These are phyloP conservation scores for Begonia fuchsioides DNA, from an alignment of 306 rosid genomes.

Conservation along the genomic window DNA sequence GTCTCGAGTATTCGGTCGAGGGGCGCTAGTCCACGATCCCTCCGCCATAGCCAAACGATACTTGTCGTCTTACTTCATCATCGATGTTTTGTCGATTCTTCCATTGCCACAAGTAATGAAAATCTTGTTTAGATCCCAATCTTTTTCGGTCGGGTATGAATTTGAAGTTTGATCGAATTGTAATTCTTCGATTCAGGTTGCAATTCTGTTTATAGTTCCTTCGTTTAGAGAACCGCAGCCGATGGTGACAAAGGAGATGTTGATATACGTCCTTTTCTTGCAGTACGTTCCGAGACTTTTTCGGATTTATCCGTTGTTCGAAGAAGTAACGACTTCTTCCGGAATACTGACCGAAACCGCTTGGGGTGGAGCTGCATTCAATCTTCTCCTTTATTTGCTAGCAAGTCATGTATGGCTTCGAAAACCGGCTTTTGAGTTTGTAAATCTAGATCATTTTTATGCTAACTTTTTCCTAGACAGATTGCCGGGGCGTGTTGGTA, in stretches of 20 bases:
- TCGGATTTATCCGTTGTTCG: constrained; percentile 44
- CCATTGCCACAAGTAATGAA: constrained; percentile 80
- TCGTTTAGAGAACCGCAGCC: constrained; percentile 11
- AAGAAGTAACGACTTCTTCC: constrained; percentile 56
- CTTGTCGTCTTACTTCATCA: constrained; percentile 42
- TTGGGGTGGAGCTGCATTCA: constrained; percentile 81
- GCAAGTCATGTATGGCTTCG: constrained; percentile 72
- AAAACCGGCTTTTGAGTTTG: not conserved
- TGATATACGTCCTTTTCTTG: constrained; percentile 27
- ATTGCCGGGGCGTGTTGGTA: constrained; percentile 86
- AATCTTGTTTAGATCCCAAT: too few species aligned
- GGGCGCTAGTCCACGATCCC: constrained; percentile 43
- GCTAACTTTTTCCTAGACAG: constrained; percentile 15
- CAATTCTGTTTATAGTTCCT: constrained; percentile 17
- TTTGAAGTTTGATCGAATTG: not conserved
- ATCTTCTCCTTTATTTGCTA: constrained; percentile 73
- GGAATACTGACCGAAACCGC: constrained; percentile 84
- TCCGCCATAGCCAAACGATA: constrained; percentile 54
- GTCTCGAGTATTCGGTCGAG: constrained; percentile 80
- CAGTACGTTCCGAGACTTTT: constrained; percentile 62
- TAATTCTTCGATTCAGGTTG: not conserved
- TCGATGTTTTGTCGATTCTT: constrained; percentile 67
- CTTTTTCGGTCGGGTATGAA: too few species aligned
- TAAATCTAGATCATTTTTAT: constrained; percentile 1
- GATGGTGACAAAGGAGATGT: constrained; percentile 20